Evolutionary conservation across 2,329 filamentous ascomycete genomes (phyloP).

Genomic region (Huntiella decipiens): DNA sequence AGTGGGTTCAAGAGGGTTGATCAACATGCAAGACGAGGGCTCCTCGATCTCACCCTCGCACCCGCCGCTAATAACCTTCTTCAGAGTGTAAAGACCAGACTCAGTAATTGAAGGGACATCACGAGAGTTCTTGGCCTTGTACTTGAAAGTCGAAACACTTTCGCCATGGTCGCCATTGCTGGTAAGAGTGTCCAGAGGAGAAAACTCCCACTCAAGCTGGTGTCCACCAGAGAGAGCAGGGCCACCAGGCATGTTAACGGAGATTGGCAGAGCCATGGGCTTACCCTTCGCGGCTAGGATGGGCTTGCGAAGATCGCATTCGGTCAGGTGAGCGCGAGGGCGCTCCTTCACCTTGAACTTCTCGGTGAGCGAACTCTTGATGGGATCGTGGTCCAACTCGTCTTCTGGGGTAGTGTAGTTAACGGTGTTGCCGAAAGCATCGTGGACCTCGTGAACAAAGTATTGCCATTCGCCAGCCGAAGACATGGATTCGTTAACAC

Average conservation of each 20-base stretch:
- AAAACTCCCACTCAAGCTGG: constrained; percentile 65
- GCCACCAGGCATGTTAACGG: constrained; percentile 29
- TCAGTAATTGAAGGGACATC: constrained; percentile 51
- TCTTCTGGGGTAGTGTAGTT: constrained; percentile 50
- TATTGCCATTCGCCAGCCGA: constrained; percentile 72
- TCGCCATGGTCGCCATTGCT: constrained; percentile 51
- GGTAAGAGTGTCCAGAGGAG: constrained; percentile 48
- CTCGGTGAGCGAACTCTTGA: constrained; percentile 47
- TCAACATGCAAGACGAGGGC: constrained; percentile 76
- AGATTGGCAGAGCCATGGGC: constrained; percentile 46
- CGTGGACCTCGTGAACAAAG: constrained; percentile 75
- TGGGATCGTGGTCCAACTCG: constrained; percentile 45
- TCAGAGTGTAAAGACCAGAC: constrained; percentile 73
- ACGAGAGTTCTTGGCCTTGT: constrained; percentile 39
- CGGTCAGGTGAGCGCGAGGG: constrained; percentile 50
- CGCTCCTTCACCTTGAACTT: constrained; percentile 74
- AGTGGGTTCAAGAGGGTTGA: constrained; percentile 78
- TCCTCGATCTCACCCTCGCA: constrained; percentile 82
- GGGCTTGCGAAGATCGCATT: constrained; percentile 63
- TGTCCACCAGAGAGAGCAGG: constrained; percentile 49
- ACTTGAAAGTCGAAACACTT: constrained; percentile 35
- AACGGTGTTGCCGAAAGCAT: constrained; percentile 73
- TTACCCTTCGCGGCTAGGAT: constrained; percentile 67
- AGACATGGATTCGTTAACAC: constrained; percentile 76
- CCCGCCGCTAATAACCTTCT: constrained; percentile 57